Conservation (phyloP, 2,329 filamentous ascomycete genomes). For the Botryotinia narcissicola region DNA sequence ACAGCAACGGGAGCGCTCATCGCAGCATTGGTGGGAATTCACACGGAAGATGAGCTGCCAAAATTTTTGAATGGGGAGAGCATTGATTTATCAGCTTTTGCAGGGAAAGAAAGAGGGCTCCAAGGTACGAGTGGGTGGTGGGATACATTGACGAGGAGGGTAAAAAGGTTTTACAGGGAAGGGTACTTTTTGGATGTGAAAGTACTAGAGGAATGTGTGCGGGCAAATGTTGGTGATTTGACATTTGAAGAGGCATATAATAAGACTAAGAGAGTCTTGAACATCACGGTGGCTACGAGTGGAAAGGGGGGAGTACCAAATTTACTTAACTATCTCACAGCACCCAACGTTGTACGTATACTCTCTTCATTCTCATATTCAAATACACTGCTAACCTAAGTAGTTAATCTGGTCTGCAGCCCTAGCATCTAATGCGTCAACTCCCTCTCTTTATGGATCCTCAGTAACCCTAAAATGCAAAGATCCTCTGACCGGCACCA, state of each 20-base stretch:
- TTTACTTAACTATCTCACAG: conserved; percentile 86
- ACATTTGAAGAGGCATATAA: conserved; percentile 93
- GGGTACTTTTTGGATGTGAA: conserved; percentile 82
- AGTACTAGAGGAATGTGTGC: conserved; percentile 79
- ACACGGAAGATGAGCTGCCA: conserved; percentile 81
- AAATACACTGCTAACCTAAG: conserved; percentile 1
- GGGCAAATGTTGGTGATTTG: conserved; percentile 80
- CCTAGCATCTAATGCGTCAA: conserved; percentile 54
- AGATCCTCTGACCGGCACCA: conserved; percentile 54
- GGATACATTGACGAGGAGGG: conserved; percentile 63
- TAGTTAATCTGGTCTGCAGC: conserved; percentile 60
- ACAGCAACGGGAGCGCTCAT: conserved; percentile 89
- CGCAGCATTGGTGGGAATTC: conserved; percentile 81
- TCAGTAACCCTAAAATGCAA: conserved; percentile 60
- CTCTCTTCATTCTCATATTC: not conserved
- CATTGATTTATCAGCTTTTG: conserved; percentile 81
- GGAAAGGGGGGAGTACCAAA: conserved; percentile 75
- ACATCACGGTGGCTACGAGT: conserved; percentile 83
- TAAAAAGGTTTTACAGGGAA: conserved; percentile 67
- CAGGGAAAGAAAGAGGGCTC: conserved; percentile 40
- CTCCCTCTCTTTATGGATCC: conserved; percentile 49
- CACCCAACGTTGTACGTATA: conserved; percentile 79
- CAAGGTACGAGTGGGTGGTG: conserved; percentile 39
- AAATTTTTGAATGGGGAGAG: conserved; percentile 72
- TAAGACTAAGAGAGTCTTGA: conserved; percentile 80